Percentiles rank a stretch among this genome's conserved stretches.
Evolutionary conservation across 257 asterid genomes (phyloP).

Genomic region (Solanum appendiculatum): DNA sequence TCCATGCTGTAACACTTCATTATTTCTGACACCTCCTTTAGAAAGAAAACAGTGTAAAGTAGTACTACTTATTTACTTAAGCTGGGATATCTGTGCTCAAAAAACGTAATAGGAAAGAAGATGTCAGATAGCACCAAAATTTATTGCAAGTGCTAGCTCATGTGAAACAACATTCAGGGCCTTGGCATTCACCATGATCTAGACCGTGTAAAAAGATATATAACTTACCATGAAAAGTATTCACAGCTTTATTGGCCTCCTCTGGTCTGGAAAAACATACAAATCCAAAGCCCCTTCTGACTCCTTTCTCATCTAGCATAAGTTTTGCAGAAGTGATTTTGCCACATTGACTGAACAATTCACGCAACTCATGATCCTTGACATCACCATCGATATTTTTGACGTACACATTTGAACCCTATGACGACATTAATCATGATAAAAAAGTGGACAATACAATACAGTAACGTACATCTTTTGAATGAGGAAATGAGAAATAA

Average conservation of each 20-base stretch:
- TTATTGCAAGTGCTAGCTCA: neutral
- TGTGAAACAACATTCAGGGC: neutral
- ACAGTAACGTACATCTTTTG: neutral
- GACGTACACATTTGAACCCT: slow-evolving; percentile 81
- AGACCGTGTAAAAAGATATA: neutral
- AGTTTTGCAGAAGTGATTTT: slow-evolving; percentile 63
- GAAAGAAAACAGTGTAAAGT: neutral
- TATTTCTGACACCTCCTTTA: neutral
- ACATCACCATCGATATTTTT: slow-evolving; percentile 68
- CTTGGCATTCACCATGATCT: neutral
- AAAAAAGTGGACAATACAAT: neutral
- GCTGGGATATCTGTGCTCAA: neutral
- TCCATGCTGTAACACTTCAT: neutral
- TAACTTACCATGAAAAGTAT: slow-evolving; percentile 44
- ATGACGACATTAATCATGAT: neutral
- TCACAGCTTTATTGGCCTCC: slow-evolving; percentile 66
- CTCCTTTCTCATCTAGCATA: slow-evolving; percentile 77
- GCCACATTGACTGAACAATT: slow-evolving; percentile 63
- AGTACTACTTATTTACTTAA: neutral
- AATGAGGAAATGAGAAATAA: neutral
- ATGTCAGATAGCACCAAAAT: neutral
- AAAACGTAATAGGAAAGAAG: neutral
- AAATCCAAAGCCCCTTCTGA: slow-evolving; percentile 84
- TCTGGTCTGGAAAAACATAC: slow-evolving; percentile 77
- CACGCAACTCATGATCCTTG: slow-evolving; percentile 57